A percentile compares a stretch with the other conserved stretches of the same genome.
phyloP scores from a whole-genome alignment of 192 early-diverging fungal genomes.

The Dimargaris cristalligena region DNA sequence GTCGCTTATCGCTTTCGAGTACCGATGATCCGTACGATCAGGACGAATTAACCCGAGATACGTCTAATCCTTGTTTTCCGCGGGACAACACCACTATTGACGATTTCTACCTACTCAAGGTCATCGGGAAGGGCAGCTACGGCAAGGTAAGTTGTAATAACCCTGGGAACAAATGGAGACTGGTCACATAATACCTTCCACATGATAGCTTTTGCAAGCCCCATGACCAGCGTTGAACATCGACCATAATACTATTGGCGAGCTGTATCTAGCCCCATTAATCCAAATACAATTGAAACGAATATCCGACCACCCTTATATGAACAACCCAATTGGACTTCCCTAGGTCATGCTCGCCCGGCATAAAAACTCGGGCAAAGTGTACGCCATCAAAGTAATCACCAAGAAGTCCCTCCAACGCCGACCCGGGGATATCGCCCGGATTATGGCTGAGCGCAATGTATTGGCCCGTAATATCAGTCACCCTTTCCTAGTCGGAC shows the following conservation, averaged over 20 bases:
- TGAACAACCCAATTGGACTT: too few relatives aligned
- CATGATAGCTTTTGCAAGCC: too few relatives aligned
- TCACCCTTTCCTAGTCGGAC: constrained; percentile 48
- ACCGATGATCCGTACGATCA: background rate
- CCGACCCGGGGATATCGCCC: constrained; percentile 40
- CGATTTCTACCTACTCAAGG: constrained; percentile 54
- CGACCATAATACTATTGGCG: too few relatives aligned
- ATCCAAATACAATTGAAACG: too few relatives aligned
- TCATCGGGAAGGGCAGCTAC: constrained; percentile 62
- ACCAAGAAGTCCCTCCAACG: constrained; percentile 47
- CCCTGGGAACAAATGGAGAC: too few relatives aligned
- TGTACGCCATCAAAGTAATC: constrained; percentile 58
- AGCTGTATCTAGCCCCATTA: too few relatives aligned
- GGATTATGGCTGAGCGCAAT: constrained; percentile 48
- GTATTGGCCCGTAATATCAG: constrained; percentile 34
- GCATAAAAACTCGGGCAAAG: constrained; percentile 50
- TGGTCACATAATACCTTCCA: too few relatives aligned
- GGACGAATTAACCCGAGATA: background rate
- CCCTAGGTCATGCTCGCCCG: constrained; percentile 55
- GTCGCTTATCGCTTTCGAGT: background rate
- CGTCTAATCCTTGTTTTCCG: background rate
- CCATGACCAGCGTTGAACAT: too few relatives aligned
- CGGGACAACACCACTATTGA: constrained; percentile 13
- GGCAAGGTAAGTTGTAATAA: constrained; percentile 37
- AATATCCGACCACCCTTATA: too few relatives aligned